These are phyloP conservation scores for Eucalyptus sp. DNA, from an alignment of 345 rosid genomes.

Conservation along the genomic window DNA sequence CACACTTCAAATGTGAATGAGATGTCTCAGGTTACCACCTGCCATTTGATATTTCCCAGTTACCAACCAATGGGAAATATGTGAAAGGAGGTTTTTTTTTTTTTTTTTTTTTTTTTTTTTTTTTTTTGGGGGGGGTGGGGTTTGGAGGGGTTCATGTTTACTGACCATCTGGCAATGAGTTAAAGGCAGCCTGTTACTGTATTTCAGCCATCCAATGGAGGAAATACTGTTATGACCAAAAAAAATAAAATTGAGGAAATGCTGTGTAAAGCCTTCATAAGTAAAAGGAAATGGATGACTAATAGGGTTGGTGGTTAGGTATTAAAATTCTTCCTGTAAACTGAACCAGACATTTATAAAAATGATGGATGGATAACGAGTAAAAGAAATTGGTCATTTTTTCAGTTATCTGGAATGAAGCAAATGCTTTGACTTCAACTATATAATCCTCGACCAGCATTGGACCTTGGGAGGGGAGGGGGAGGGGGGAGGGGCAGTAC, in stretches of 20 bases:
- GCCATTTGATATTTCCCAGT: background rate
- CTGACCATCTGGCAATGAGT: background rate
- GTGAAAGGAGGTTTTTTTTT: background rate
- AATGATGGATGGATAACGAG: background rate
- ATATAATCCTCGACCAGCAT: background rate
- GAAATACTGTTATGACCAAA: background rate
- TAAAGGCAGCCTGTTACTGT: background rate
- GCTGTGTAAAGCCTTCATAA: background rate
- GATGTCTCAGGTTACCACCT: constrained; percentile 30
- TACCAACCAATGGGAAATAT: background rate
- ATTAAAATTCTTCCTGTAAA: background rate
- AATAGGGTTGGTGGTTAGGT: background rate
- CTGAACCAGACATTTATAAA: background rate
- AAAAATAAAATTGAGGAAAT: too few species aligned
- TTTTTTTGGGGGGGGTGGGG: too few species aligned
- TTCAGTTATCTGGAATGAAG: background rate
- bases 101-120: too few species aligned
- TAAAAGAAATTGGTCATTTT: background rate
- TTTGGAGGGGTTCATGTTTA: background rate
- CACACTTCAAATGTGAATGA: constrained; percentile 20
- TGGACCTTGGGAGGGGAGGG: background rate
- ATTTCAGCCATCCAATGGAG: background rate
- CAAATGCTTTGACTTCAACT: background rate
- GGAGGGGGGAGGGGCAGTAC: background rate
- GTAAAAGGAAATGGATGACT: background rate